These are phyloP conservation scores for Gastrolobium bilobum DNA, from an alignment of 306 rosid genomes.

Conservation along the genomic window DNA sequence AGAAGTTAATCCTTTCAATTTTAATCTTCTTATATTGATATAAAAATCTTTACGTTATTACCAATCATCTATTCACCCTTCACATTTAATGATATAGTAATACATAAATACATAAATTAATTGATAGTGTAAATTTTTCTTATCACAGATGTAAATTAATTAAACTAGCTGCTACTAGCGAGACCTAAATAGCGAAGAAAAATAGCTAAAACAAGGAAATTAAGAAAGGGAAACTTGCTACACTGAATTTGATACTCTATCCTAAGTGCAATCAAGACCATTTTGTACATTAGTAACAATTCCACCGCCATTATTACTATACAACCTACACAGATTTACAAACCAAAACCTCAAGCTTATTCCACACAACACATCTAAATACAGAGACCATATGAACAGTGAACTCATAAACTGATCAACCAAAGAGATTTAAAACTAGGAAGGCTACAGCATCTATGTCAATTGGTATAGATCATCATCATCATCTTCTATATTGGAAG, in stretches of 20 bases:
- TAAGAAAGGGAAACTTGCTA: constrained; percentile 5
- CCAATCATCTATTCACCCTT: background rate
- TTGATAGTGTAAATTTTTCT: background rate
- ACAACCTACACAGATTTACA: constrained; percentile 45
- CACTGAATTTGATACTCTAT: constrained; percentile 32
- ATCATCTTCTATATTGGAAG: constrained; percentile 54
- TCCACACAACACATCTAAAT: constrained; percentile 38
- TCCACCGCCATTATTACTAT: constrained; percentile 36
- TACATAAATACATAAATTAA: background rate
- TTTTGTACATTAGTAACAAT: constrained; percentile 22
- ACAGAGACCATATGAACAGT: constrained; percentile 35
- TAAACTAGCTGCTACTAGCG: background rate
- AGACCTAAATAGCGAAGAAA: constrained; percentile 4
- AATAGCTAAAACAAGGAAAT: background rate
- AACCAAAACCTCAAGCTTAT: constrained; percentile 41
- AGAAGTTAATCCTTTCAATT: background rate
- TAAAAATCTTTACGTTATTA: too few species aligned
- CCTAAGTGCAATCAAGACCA: constrained; percentile 32
- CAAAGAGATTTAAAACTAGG: constrained; percentile 30
- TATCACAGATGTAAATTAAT: too few species aligned
- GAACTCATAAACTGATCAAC: constrained; percentile 39
- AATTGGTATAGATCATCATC: constrained; percentile 52
- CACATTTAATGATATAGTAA: background rate
- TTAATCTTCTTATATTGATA: background rate
- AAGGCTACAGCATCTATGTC: constrained; percentile 41